Evolutionary conservation across 1,139 yeast genomes (phyloP).

Genomic region (Scheffersomyces titani): DNA sequence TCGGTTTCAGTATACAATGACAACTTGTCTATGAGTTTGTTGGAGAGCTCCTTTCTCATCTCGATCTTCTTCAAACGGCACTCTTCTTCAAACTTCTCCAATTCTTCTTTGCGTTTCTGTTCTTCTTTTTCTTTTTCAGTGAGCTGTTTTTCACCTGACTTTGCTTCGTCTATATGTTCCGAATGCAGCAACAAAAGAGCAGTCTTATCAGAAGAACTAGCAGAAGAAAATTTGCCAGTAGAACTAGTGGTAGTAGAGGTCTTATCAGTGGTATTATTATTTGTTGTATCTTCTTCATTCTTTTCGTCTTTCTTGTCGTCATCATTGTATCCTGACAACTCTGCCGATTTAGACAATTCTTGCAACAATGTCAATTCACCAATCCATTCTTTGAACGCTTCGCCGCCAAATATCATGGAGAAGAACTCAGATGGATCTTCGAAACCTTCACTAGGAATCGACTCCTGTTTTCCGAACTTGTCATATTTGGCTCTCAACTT

Average conservation of each 20-base stretch:
- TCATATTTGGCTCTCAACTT: constrained; percentile 76
- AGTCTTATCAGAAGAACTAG: background rate
- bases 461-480: constrained; percentile 81
- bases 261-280: constrained; percentile 1
- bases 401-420: constrained; percentile 88
- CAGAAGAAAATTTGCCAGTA: background rate
- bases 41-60: constrained; percentile 64
- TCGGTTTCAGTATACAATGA: constrained; percentile 85
- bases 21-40: constrained; percentile 64
- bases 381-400: constrained; percentile 62
- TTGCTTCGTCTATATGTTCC: constrained; percentile 5
- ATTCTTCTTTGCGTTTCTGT: constrained; percentile 54
- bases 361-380: constrained; percentile 89
- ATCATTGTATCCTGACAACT: constrained; percentile 49
- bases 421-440: constrained; percentile 69
- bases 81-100: constrained; percentile 80
- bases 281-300: constrained; percentile 10
- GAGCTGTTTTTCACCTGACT: constrained; percentile 15
- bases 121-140: constrained; percentile 48
- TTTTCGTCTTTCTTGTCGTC: constrained; percentile 35
- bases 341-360: constrained; percentile 75
- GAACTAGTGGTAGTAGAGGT: background rate
- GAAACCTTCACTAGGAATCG: constrained; percentile 79
- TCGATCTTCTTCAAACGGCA: constrained; percentile 70
- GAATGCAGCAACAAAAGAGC: constrained; percentile 4